phyloP scores from a whole-genome alignment of 768 basidiomycete genomes.

The Boletus subcaerulescens region DNA sequence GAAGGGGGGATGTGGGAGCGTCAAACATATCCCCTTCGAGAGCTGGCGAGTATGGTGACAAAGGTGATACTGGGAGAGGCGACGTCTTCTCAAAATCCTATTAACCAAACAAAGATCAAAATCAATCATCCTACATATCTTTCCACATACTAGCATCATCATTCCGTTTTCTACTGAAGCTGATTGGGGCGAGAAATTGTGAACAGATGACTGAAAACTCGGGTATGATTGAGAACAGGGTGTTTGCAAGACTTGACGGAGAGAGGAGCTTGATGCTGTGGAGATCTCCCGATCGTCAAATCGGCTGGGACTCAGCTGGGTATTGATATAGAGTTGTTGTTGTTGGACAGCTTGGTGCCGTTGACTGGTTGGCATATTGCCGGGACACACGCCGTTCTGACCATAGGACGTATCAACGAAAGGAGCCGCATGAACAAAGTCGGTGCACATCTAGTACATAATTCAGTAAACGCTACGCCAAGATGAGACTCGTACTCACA shows the following conservation, averaged over 20 bases:
- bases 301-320: slow-evolving; percentile 7
- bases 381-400: background rate
- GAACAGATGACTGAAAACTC: background rate
- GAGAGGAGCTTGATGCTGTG: slow-evolving; percentile 14
- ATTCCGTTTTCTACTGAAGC: slow-evolving; percentile 1
- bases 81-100: slow-evolving; percentile 11
- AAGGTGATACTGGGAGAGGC: slow-evolving; percentile 13
- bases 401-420: background rate
- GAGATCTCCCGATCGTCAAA: slow-evolving; percentile 14
- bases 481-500: slow-evolving; percentile 12
- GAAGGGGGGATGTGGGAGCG: background rate
- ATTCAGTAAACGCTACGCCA: slow-evolving; percentile 1
- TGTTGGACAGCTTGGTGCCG: slow-evolving; percentile 5
- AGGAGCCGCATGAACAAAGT: background rate
- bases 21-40: slow-evolving; percentile 1
- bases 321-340: slow-evolving; percentile 21
- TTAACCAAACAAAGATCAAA: background rate
- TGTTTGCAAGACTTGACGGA: slow-evolving; percentile 4
- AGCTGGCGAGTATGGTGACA: slow-evolving; percentile 1
- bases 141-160: slow-evolving; percentile 10
- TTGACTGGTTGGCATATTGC: background rate
- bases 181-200: slow-evolving; percentile 9
- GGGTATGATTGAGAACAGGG: slow-evolving; percentile 1
- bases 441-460: slow-evolving; percentile 1
- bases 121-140: background rate